Evolutionary conservation across 164 flowering plant genomes (phyloP), one percentile per base, ranked within the genome.

Genomic region (Saururus chinensis): DNA sequence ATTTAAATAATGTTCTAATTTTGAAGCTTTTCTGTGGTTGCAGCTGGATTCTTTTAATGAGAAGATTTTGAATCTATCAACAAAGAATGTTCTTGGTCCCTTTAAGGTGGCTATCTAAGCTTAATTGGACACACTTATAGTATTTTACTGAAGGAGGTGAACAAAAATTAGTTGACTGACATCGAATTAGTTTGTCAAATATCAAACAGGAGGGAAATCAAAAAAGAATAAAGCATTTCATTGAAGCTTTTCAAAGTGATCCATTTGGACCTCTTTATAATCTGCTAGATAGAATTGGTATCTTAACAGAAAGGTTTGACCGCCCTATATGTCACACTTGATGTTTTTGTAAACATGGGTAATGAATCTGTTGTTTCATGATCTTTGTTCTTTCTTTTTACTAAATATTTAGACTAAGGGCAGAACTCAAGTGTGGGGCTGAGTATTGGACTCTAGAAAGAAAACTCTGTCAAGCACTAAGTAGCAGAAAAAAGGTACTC

Each of bases 361-460:
- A 8, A 45, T 12, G 14, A 45, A 5, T 60, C 42, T 22, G 49
- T 40, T 4, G 13, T 19, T 16, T 6, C 37, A 35, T 4, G 26
- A 41, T 52, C 40, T 52, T 42, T 19, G n/a, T 12, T 64, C 22
- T 60, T 65, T 40, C 52, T 61, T 59, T 24, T 14, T 9, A 24
- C 70, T 57, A 66, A 22, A 41, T 56, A 60, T 26, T 45, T 62
- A 92, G 97, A 71, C 82, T 88, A 53, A 73, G 59, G 64, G 78
- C 72, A 72, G 99, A 93, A 65, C 68, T 93, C 8, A 80, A 60
- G 24, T 66, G 24, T 73, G 99, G 99, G 51, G 80, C 80, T 70
- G 92, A 87, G 75, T 93, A 90, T 58, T 93, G 99, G 99, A 70
- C 72, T 66, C 71, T 90, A 53, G 99, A 93, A 73, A 85, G 97